Conservation (phyloP, 768 basidiomycete genomes). For the Lenzites betulinus region DNA sequence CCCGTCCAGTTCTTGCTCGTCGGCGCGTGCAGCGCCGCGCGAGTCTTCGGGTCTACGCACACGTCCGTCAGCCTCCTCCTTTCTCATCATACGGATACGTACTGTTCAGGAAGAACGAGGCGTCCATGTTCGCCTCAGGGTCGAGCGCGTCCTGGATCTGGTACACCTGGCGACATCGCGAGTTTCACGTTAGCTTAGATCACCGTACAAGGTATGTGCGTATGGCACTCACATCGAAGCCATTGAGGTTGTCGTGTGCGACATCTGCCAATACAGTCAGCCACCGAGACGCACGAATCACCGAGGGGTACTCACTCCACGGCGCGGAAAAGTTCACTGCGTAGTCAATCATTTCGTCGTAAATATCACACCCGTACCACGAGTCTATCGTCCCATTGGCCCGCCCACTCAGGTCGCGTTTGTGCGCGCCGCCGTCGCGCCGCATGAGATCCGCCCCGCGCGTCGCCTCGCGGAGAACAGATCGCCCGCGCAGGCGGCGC, state of each 20-base stretch:
- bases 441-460: not conserved
- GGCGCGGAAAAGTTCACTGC: constrained; percentile 73
- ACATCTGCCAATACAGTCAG: not conserved
- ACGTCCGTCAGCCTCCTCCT: not conserved
- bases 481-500: not conserved
- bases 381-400: constrained; percentile 51
- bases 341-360: constrained; percentile 70
- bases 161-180: constrained; percentile 23
- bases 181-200: too few relatives aligned
- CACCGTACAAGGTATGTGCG: constrained; percentile 5
- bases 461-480: not conserved
- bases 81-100: constrained; percentile 9
- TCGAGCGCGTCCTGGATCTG: constrained; percentile 38
- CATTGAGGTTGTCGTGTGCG: not conserved
- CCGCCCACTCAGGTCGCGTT: constrained; percentile 49
- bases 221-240: constrained; percentile 18
- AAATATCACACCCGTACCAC: constrained; percentile 52
- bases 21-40: constrained; percentile 68
- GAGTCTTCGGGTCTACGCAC: constrained; percentile 32
- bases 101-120: constrained; percentile 65
- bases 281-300: not conserved
- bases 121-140: constrained; percentile 52
- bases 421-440: constrained; percentile 39
- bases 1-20: constrained; percentile 50
- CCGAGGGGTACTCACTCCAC: constrained; percentile 38